These are phyloP conservation scores for Isoetes taiwanensis DNA, from an alignment of 75 land plant species.

Conservation along the genomic window DNA sequence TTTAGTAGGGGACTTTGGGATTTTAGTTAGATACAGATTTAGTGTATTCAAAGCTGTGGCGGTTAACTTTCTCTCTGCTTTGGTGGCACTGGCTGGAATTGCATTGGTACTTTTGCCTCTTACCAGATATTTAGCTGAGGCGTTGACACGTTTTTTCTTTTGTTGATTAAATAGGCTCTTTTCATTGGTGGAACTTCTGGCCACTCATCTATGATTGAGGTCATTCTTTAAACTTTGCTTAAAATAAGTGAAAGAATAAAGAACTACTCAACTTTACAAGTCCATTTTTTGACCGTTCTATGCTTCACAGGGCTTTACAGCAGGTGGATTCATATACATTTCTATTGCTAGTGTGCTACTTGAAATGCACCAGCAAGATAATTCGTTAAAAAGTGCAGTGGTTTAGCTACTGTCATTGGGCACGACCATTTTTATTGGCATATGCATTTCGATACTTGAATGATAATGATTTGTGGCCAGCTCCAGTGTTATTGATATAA, in stretches of 20 bases:
- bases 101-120: slow-evolving; percentile 41
- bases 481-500: too few relatives aligned
- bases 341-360: slow-evolving; percentile 90
- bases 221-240: too few relatives aligned
- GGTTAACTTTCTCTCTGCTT: slow-evolving; percentile 91
- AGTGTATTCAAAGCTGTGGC: slow-evolving; percentile 80
- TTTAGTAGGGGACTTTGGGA: slow-evolving; percentile 98
- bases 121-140: neutral
- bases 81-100: slow-evolving; percentile 90
- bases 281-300: too few relatives aligned
- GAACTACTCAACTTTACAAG: too few relatives aligned
- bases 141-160: neutral
- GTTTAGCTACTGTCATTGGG: slow-evolving; percentile 49
- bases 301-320: slow-evolving; percentile 99
- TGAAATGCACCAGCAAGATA: slow-evolving; percentile 68
- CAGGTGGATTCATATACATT: slow-evolving; percentile 96
- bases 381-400: slow-evolving; percentile 34
- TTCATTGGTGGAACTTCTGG: slow-evolving; percentile 63
- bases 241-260: too few relatives aligned
- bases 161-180: slow-evolving; percentile 42
- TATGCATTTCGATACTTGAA: slow-evolving; percentile 75
- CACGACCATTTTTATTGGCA: slow-evolving; percentile 73
- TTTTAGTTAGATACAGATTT: slow-evolving; percentile 87
- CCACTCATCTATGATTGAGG: slow-evolving; percentile 90
- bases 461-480: too few relatives aligned